These are phyloP conservation scores for Schizonepeta tenuifolia DNA, from an alignment of 257 asterid genomes.

Conservation along the genomic window DNA sequence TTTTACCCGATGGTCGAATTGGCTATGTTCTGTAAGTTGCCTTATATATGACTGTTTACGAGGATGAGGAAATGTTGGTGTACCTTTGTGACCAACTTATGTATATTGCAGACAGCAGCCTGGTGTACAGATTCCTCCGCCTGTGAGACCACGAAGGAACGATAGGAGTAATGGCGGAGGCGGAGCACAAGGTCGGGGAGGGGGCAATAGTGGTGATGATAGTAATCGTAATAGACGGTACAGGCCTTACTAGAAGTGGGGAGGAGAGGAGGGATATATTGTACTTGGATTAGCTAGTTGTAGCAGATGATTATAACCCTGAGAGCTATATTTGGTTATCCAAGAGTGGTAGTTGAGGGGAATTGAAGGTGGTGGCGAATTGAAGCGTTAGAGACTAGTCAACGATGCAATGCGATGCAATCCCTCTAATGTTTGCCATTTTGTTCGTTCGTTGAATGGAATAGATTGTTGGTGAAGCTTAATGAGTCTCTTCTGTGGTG, in stretches of 20 bases:
- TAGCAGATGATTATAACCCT: slow-evolving; percentile 32
- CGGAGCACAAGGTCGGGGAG: slow-evolving; percentile 60
- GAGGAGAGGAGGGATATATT: slow-evolving; percentile 16
- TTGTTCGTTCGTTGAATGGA: neutral
- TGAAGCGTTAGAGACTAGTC: slow-evolving; percentile 16
- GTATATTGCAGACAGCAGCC: slow-evolving; percentile 81
- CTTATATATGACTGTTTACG: neutral
- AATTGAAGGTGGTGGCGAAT: slow-evolving; percentile 23
- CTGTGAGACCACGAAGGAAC: slow-evolving; percentile 77
- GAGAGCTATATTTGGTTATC: slow-evolving; percentile 22
- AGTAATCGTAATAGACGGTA: slow-evolving; percentile 67
- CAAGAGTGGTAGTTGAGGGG: slow-evolving; percentile 18
- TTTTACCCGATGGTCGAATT: slow-evolving; percentile 93
- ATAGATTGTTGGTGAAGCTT: neutral
- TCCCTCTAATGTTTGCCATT: slow-evolving; percentile 4
- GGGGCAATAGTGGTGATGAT: slow-evolving; percentile 60
- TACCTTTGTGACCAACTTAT: neutral
- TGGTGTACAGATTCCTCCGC: slow-evolving; percentile 76
- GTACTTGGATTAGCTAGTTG: slow-evolving; percentile 36
- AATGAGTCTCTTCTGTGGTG: neutral
- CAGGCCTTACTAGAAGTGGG: slow-evolving; percentile 68
- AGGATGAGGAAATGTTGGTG: neutral
- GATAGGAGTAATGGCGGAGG: slow-evolving; percentile 70
- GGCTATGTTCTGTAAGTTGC: slow-evolving; percentile 95
- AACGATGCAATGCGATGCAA: neutral